These are phyloP conservation scores for Cercophora newfieldiana DNA, from an alignment of 495 filamentous ascomycete genomes.

Conservation along the genomic window DNA sequence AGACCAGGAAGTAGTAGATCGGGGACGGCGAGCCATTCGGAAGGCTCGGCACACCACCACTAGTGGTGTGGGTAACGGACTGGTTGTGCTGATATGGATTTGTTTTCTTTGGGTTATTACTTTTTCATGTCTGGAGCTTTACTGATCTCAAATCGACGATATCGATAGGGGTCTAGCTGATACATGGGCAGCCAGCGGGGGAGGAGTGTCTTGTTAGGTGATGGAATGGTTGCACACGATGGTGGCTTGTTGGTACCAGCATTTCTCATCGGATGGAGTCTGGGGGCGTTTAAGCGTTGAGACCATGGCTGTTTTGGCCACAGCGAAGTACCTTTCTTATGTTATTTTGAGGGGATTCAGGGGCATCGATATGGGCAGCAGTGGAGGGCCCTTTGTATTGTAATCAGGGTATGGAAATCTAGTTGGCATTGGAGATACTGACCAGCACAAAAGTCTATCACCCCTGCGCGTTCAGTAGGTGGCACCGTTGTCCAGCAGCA, in stretches of 20 bases:
- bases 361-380: not conserved
- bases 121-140: not conserved
- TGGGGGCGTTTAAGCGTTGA: not conserved
- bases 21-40: slow-evolving; percentile 9
- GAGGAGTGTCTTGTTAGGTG: not conserved
- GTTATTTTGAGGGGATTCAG: not conserved
- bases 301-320: not conserved
- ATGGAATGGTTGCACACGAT: too few species aligned
- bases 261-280: not conserved
- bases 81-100: not conserved
- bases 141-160: too few species aligned
- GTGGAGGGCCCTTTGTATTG: not conserved
- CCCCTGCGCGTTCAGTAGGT: too few species aligned
- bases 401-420: not conserved
- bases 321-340: not conserved
- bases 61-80: not conserved
- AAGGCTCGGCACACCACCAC: slow-evolving; percentile 18
- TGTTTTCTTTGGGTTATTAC: not conserved
- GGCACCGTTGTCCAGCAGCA: too few species aligned
- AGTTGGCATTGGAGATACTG: not conserved
- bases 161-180: too few species aligned
- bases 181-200: not conserved
- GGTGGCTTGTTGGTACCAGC: not conserved
- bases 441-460: too few species aligned
- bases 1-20: slow-evolving; percentile 32